Percentiles rank a stretch among this genome's conserved stretches.
Conservation (phyloP, 495 filamentous ascomycete genomes). For the Aspergillus indologenus region DNA sequence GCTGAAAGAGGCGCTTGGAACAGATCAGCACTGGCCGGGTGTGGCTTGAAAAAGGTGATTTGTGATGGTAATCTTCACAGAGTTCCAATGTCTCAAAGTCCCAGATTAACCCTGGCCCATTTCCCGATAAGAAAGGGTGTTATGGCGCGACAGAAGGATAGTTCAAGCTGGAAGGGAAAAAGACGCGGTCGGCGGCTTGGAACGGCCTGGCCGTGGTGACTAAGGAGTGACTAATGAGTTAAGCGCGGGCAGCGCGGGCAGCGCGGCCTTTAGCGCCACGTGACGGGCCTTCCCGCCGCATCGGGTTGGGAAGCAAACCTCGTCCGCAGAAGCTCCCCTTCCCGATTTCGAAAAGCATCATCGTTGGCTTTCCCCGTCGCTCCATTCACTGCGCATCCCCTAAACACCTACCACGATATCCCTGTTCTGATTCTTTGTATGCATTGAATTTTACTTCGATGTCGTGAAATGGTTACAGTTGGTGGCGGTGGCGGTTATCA, state of each 20-base stretch:
- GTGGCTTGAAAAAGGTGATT: not conserved
- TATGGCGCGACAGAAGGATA: not conserved
- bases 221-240: not conserved
- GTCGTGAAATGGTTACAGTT: constrained; percentile 46
- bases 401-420: not conserved
- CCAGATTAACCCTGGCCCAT: not conserved
- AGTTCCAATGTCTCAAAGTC: constrained; percentile 1
- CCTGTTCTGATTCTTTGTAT: not conserved
- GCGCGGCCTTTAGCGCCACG: constrained; percentile 9
- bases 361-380: constrained; percentile 5
- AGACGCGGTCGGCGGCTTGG: constrained; percentile 6
- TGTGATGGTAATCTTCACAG: not conserved
- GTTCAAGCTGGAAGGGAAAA: too few relatives aligned
- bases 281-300: constrained; percentile 15
- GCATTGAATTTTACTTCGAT: constrained; percentile 23
- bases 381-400: constrained; percentile 14
- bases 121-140: not conserved
- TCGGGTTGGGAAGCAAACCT: constrained; percentile 23
- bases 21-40: not conserved
- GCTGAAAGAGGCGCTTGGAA: not conserved
- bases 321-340: constrained; percentile 23
- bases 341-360: constrained; percentile 22
- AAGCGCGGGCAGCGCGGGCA: too few relatives aligned
- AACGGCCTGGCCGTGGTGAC: constrained; percentile 9
- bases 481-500: constrained; percentile 41